Evolutionary conservation across 2,329 filamentous ascomycete genomes (phyloP).

Genomic region (Fusarium equiseti): DNA sequence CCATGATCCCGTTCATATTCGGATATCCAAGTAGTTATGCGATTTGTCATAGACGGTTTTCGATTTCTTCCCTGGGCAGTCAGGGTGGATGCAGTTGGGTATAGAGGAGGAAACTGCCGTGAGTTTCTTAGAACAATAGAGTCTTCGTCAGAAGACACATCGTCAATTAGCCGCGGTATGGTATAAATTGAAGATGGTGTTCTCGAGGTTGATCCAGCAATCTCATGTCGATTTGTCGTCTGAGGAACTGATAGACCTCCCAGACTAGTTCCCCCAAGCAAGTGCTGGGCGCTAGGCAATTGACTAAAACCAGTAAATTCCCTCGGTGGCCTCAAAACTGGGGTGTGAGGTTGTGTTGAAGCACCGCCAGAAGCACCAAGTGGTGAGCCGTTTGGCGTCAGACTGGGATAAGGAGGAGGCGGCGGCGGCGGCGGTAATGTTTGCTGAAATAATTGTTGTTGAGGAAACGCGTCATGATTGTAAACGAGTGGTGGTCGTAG

Average conservation of each 20-base stretch:
- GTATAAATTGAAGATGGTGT: constrained; percentile 45
- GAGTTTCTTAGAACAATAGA: constrained; percentile 48
- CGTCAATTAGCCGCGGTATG: constrained; percentile 37
- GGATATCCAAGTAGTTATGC: constrained; percentile 53
- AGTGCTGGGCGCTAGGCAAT: constrained; percentile 3
- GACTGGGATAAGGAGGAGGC: neutral
- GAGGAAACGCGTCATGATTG: constrained; percentile 16
- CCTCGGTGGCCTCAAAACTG: constrained; percentile 7
- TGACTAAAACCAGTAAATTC: constrained; percentile 4
- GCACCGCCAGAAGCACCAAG: neutral
- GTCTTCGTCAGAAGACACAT: constrained; percentile 46
- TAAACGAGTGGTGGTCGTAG: constrained; percentile 22
- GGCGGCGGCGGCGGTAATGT: constrained; percentile 19
- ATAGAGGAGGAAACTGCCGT: constrained; percentile 50
- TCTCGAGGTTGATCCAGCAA: constrained; percentile 16
- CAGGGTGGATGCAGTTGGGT: constrained; percentile 45
- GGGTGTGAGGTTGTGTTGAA: neutral
- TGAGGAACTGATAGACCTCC: neutral
- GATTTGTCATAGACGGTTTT: constrained; percentile 49
- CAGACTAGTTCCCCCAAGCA: neutral
- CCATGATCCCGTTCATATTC: constrained; percentile 48
- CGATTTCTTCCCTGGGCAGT: constrained; percentile 40
- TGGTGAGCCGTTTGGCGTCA: neutral
- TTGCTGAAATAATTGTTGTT: constrained; percentile 7
- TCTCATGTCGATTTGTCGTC: constrained; percentile 5